A percentile compares a stretch with the other conserved stretches of the same genome.
phyloP scores from a whole-genome alignment of 306 rosid species.

The Vicia faba region DNA sequence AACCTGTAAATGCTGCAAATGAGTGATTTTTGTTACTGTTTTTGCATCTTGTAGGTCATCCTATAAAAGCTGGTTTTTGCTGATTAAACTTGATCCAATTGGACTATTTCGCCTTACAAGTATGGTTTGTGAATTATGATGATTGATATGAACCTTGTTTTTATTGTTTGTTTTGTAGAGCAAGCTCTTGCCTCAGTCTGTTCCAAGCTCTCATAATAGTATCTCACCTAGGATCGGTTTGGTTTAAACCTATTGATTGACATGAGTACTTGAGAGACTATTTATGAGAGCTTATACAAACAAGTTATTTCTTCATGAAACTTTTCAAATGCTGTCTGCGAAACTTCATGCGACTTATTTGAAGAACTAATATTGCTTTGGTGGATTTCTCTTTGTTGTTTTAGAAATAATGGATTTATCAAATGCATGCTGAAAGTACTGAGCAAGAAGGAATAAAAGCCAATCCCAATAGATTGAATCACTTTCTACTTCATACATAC shows the following conservation, averaged over 20 bases:
- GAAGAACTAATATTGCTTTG: constrained; percentile 4
- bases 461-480: constrained; percentile 52
- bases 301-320: neutral
- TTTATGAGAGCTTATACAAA: too few relatives aligned
- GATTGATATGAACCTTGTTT: constrained; percentile 23
- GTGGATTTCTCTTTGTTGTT: constrained; percentile 9
- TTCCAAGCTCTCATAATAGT: neutral
- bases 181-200: constrained; percentile 2
- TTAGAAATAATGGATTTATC: constrained; percentile 39
- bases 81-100: constrained; percentile 51
- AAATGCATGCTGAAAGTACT: constrained; percentile 53
- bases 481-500: constrained; percentile 53
- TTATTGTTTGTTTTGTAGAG: neutral
- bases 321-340: neutral
- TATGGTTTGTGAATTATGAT: constrained; percentile 32
- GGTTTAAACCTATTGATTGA: too few relatives aligned
- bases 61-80: constrained; percentile 60
- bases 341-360: neutral
- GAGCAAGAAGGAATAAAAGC: constrained; percentile 65
- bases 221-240: neutral
- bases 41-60: constrained; percentile 48
- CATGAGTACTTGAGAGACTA: too few relatives aligned
- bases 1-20: constrained; percentile 23
- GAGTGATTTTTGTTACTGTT: constrained; percentile 18
- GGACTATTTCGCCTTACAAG: constrained; percentile 56